Percentiles rank a stretch among this genome's conserved stretches.
These are phyloP conservation scores for Beta lomatogona DNA, from an alignment of 179 eudicot species.

Conservation along the genomic window DNA sequence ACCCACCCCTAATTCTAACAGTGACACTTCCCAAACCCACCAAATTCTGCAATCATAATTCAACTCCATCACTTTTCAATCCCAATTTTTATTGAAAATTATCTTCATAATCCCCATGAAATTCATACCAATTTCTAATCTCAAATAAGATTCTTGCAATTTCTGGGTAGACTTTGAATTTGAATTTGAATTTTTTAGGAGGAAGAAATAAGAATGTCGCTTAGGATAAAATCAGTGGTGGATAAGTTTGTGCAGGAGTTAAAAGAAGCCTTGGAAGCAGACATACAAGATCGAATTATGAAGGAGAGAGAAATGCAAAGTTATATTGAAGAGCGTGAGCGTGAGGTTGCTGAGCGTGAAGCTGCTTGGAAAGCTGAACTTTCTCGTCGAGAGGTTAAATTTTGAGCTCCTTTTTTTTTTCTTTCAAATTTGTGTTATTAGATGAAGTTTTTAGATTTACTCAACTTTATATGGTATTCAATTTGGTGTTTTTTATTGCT, in stretches of 20 bases:
- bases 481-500: background rate
- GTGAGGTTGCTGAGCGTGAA: constrained; percentile 98
- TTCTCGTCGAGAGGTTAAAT: constrained; percentile 91
- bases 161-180: background rate
- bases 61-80: background rate
- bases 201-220: constrained; percentile 46
- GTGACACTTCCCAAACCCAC: background rate
- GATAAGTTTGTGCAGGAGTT: constrained; percentile 89
- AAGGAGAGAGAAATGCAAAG: constrained; percentile 99
- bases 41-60: background rate
- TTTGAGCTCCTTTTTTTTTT: background rate
- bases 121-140: background rate
- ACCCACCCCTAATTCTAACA: background rate
- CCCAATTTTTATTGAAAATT: background rate
- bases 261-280: constrained; percentile 93
- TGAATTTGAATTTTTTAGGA: background rate
- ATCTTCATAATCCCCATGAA: background rate
- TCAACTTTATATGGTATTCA: background rate
- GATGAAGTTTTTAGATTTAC: background rate
- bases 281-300: constrained; percentile 93
- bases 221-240: constrained; percentile 86
- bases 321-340: constrained; percentile 89
- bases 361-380: constrained; percentile 99
- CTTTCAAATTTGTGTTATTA: background rate
- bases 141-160: background rate